These are phyloP conservation scores for Leccinum ochraceum DNA, from an alignment of 768 basidiomycete species.

Conservation along the genomic window DNA sequence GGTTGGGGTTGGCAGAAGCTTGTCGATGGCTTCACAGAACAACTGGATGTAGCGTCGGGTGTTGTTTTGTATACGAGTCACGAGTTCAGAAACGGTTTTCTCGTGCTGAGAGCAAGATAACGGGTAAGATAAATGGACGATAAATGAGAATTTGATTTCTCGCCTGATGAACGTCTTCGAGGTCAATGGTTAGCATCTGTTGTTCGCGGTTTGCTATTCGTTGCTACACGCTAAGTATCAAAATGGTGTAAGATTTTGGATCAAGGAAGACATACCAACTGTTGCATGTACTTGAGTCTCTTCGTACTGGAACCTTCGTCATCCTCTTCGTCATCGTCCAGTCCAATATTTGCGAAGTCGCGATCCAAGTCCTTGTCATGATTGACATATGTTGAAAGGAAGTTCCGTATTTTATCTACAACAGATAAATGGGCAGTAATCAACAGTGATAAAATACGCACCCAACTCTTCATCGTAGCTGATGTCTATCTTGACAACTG, in stretches of 20 bases:
- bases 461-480: constrained; percentile 76
- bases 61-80: constrained; percentile 77
- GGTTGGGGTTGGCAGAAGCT: constrained; percentile 83
- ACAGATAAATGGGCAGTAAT: constrained; percentile 5
- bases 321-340: constrained; percentile 50
- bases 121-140: constrained; percentile 7
- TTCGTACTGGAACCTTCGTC: constrained; percentile 36
- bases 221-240: constrained; percentile 51
- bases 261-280: constrained; percentile 60
- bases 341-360: constrained; percentile 70
- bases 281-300: constrained; percentile 76
- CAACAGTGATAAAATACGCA: constrained; percentile 21
- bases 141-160: constrained; percentile 21
- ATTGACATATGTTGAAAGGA: constrained; percentile 68
- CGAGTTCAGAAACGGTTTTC: constrained; percentile 70
- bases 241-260: constrained; percentile 19
- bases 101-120: constrained; percentile 51
- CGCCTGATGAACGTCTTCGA: constrained; percentile 84
- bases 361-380: constrained; percentile 65
- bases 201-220: constrained; percentile 90
- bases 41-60: constrained; percentile 87
- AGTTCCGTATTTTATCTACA: constrained; percentile 67
- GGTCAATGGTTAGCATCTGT: constrained; percentile 82
- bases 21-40: constrained; percentile 90
- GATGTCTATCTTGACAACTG: constrained; percentile 58